phyloP scores from a whole-genome alignment of 805 yeast species.

The Saccharomycodes ludwigii region DNA sequence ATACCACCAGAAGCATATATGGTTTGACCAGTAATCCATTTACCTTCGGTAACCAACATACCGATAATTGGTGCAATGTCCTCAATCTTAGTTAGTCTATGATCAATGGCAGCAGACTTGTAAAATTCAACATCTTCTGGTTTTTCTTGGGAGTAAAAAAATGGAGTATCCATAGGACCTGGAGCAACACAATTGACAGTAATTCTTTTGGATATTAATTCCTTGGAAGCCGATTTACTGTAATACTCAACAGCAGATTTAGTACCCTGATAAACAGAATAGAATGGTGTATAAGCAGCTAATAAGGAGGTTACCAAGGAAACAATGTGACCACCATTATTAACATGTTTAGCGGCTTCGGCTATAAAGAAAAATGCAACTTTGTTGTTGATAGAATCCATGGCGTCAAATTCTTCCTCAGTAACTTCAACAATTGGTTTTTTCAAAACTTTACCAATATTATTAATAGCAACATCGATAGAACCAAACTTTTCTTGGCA shows the following conservation, averaged over 20 bases:
- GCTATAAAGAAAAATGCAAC: slow-evolving; percentile 50
- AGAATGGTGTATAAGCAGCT: slow-evolving; percentile 50
- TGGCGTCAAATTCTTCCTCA: slow-evolving; percentile 41
- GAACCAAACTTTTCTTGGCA: slow-evolving; percentile 35
- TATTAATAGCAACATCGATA: slow-evolving; percentile 54
- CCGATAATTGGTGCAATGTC: slow-evolving; percentile 55
- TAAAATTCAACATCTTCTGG: slow-evolving; percentile 39
- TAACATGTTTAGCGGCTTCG: slow-evolving; percentile 39
- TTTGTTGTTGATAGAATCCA: slow-evolving; percentile 44
- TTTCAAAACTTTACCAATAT: slow-evolving; percentile 55
- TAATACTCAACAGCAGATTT: slow-evolving; percentile 45
- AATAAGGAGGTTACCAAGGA: slow-evolving; percentile 50
- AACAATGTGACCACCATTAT: slow-evolving; percentile 42
- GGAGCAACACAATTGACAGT: slow-evolving; percentile 49
- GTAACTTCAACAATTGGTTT: slow-evolving; percentile 41
- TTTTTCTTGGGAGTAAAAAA: slow-evolving; percentile 49
- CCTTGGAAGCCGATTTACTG: slow-evolving; percentile 43
- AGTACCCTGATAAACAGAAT: slow-evolving; percentile 43
- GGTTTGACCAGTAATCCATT: slow-evolving; percentile 64
- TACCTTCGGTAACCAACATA: slow-evolving; percentile 51
- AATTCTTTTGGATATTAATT: slow-evolving; percentile 32
- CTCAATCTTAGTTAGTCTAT: slow-evolving; percentile 41
- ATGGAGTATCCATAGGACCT: slow-evolving; percentile 59
- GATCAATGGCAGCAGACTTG: slow-evolving; percentile 36
- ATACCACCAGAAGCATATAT: slow-evolving; percentile 53